These are phyloP conservation scores for Ganoderma resinaceum DNA, from an alignment of 1,284 basidiomycete species.

Conservation along the genomic window DNA sequence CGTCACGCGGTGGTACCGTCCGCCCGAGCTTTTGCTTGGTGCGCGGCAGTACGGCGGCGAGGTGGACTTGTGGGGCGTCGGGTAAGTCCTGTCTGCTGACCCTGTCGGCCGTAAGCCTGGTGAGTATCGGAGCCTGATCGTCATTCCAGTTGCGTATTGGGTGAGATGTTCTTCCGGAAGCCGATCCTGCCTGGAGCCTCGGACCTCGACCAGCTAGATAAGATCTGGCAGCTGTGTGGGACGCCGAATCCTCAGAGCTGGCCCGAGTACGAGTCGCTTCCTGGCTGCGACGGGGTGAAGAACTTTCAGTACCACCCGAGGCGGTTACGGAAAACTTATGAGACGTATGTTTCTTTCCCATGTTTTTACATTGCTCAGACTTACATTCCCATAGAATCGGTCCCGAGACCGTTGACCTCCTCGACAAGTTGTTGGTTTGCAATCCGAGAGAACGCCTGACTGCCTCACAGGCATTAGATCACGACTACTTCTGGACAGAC, in stretches of 20 bases:
- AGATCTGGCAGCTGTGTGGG: conserved; percentile 91
- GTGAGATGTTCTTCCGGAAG: conserved; percentile 91
- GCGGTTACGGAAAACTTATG: conserved; percentile 62
- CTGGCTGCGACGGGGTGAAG: conserved; percentile 83
- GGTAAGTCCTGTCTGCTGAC: conserved; percentile 55
- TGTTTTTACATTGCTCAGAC: conserved; percentile 15
- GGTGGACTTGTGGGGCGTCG: conserved; percentile 99
- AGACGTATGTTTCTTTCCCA: conserved; percentile 53
- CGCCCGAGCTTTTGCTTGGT: conserved; percentile 93
- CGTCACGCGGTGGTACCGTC: conserved; percentile 98
- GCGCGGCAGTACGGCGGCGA: conserved; percentile 91
- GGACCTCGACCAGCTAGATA: conserved; percentile 90
- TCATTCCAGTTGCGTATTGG: conserved; percentile 81
- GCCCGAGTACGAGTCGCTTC: conserved; percentile 83
- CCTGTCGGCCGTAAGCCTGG: neutral
- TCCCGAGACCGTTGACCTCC: conserved; percentile 84
- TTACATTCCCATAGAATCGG: conserved; percentile 53
- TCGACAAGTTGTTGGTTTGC: conserved; percentile 91
- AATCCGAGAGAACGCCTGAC: conserved; percentile 94
- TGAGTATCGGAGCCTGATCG: conserved; percentile 11
- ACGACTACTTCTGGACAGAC: conserved; percentile 93
- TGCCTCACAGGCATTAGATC: conserved; percentile 86
- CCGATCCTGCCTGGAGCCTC: conserved; percentile 91
- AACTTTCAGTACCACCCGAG: conserved; percentile 60
- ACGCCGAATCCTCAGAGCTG: conserved; percentile 83